phyloP scores from a whole-genome alignment of 2,329 filamentous ascomycete species.

The Botrytis fabae region DNA sequence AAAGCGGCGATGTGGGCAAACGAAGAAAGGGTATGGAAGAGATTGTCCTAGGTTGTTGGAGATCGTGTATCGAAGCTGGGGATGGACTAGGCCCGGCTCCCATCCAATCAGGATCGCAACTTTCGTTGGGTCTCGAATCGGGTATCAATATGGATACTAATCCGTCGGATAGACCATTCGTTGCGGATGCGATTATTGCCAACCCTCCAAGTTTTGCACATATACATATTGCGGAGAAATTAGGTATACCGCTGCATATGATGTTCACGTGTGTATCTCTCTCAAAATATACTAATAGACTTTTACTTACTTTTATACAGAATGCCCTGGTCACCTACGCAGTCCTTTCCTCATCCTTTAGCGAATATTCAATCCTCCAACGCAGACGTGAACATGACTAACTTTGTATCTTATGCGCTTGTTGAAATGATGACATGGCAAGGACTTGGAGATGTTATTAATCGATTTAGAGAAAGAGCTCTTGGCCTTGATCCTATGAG shows the following conservation, averaged over 20 bases:
- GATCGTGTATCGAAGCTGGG: constrained; percentile 78
- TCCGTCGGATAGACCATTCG: constrained; percentile 59
- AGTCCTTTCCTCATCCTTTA: constrained; percentile 68
- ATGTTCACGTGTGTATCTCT: constrained; percentile 76
- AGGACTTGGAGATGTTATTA: constrained; percentile 84
- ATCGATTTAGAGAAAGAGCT: constrained; percentile 74
- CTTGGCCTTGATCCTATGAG: constrained; percentile 77
- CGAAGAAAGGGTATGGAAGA: constrained; percentile 73
- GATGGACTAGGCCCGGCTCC: constrained; percentile 51
- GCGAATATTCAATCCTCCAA: constrained; percentile 67
- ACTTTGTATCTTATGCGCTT: constrained; percentile 67
- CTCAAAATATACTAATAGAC: background rate
- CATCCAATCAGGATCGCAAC: constrained; percentile 32
- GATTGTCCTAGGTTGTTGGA: constrained; percentile 84
- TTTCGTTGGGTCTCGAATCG: constrained; percentile 32
- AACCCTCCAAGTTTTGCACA: constrained; percentile 78
- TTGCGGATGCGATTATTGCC: constrained; percentile 79
- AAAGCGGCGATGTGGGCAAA: constrained; percentile 74
- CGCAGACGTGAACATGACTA: constrained; percentile 62
- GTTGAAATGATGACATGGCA: constrained; percentile 76
- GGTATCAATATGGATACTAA: constrained; percentile 41
- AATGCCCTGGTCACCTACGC: constrained; percentile 73
- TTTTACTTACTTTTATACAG: constrained; percentile 27
- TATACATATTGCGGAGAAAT: constrained; percentile 71
- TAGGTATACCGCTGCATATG: constrained; percentile 74